Base-by-base conservation (phyloP, 805 yeast species). In the Wickerhamomyces strasburgensis region DNA sequence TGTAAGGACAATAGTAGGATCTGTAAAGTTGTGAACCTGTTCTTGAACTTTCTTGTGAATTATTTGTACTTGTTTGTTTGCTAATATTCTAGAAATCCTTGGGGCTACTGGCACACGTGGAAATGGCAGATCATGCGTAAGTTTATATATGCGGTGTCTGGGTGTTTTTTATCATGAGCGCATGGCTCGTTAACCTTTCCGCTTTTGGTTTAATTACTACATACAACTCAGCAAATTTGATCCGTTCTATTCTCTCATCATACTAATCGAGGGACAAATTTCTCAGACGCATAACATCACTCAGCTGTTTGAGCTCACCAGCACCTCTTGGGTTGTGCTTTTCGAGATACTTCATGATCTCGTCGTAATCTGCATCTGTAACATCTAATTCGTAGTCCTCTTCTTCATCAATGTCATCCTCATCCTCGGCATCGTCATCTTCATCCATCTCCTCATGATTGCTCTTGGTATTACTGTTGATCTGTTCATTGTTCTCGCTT, bases 341-440 rank as follows among this genome's bases (percentile, higher is more conserved):
- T 29, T 46, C 40, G 18, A 54, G 16, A 25, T 48, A 44, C 7
- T 33, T 18, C 28, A 53, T 9, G 5, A 53, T 47, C 31, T 54
- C 57, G 2, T 47, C 50, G 16, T 43, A 53, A 19, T 37, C 40
- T 2, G 54, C 50, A 13, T 50, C 55, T 11, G 39, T 48, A 3
- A 48, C 40, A 24, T 58, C 53, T 21, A 52, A 39, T 4, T 53
- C 60, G 31, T 61, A 60, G 5, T 47, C 37, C 2, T 43, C 53
- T 3, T 43, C 52, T 4, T 57, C 60, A 29, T 57, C 60, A 6
- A 51, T 47, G 19, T 57, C 61, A 6, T 59, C 63, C 11, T 59
- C 49, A 6, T 50, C 51, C 9, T 54, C 59, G 16, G 59, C 62
- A 19, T 54, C 56, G 19, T 56, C 58, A 14, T 52, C 56, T 11